Percentiles rank a stretch among this genome's conserved stretches.
phyloP scores from a whole-genome alignment of 129 eudicot genomes.

The Scalesia atractyloides region DNA sequence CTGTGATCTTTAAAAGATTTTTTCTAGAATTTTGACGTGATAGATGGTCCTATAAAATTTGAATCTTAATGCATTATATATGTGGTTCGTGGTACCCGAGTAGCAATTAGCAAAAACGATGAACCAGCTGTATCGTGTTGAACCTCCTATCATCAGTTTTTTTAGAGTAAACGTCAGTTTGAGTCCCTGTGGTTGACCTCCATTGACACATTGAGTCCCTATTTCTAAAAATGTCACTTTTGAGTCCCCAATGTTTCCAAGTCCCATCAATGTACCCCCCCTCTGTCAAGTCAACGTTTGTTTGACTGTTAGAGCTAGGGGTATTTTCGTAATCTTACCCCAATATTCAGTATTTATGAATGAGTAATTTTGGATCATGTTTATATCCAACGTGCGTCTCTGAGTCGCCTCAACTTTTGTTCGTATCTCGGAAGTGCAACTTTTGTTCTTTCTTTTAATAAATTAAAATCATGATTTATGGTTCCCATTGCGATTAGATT shows the following conservation, averaged over 20 bases:
- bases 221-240: no score
- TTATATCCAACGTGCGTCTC: no score
- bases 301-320: neutral
- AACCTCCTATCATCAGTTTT: neutral
- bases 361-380: neutral
- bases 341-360: neutral
- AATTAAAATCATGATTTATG: neutral
- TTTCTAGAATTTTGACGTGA: slow-evolving; percentile 2
- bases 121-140: neutral
- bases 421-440: neutral
- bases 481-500: neutral
- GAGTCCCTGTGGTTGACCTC: no score
- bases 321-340: no score
- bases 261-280: no score
- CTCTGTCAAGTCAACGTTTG: no score
- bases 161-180: no score
- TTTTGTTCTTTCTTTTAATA: neutral
- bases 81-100: neutral
- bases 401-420: neutral
- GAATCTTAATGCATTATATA: neutral
- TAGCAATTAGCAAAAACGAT: neutral
- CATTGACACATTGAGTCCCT: no score
- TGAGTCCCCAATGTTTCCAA: neutral
- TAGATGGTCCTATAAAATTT: neutral
- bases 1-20: neutral